Evolutionary conservation across 2,329 filamentous ascomycete genomes (phyloP).

Genomic region (Acephala macrosclerotiorum): DNA sequence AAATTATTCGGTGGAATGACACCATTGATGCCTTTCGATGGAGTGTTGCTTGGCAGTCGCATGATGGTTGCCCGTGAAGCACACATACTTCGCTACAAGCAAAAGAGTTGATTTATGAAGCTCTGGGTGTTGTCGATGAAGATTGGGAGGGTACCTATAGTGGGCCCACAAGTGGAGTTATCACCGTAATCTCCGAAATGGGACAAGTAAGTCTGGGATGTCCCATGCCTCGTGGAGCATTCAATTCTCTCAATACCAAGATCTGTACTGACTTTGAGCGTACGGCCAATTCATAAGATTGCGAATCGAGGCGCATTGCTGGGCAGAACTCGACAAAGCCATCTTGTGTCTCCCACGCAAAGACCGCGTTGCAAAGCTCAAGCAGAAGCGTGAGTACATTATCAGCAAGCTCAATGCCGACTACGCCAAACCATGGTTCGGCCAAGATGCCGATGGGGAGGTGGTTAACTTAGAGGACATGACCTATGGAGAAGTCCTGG

Average conservation of each 20-base stretch:
- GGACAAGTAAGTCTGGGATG: conserved; percentile 70
- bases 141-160: conserved; percentile 95
- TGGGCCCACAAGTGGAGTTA: conserved; percentile 85
- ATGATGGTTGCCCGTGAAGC: conserved; percentile 94
- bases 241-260: too few species aligned
- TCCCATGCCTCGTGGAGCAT: too few species aligned
- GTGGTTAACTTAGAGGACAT: conserved; percentile 89
- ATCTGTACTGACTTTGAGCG: too few species aligned
- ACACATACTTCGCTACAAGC: conserved; percentile 81
- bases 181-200: conserved; percentile 97
- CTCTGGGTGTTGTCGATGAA: conserved; percentile 69
- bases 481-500: conserved; percentile 87
- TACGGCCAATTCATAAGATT: conserved; percentile 96
- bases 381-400: conserved; percentile 85
- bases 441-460: conserved; percentile 62
- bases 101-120: conserved; percentile 86
- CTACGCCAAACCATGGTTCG: conserved; percentile 94
- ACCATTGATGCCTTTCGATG: conserved; percentile 93
- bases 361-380: conserved; percentile 82
- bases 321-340: conserved; percentile 97
- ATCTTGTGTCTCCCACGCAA: conserved; percentile 92
- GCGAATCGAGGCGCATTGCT: conserved; percentile 92
- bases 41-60: conserved; percentile 85
- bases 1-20: conserved; percentile 80
- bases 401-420: conserved; percentile 93